These are phyloP conservation scores for Phytopythium kandeliae DNA, from an alignment of 352 stramenopile species.

Conservation along the genomic window DNA sequence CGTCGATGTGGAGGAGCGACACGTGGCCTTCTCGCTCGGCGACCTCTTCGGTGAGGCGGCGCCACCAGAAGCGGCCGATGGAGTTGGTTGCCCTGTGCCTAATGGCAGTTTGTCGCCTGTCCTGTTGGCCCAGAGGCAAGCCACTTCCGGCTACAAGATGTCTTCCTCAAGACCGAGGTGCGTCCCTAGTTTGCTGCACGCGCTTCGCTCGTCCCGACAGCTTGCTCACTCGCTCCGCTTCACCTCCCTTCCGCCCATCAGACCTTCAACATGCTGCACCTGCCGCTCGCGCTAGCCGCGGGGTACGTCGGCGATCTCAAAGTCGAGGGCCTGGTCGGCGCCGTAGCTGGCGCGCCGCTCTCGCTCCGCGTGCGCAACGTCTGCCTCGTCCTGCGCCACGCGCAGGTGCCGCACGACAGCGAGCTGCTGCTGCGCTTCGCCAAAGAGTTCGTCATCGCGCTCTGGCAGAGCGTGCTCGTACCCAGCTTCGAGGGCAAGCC, in stretches of 20 bases:
- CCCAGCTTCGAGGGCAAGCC: slow-evolving; percentile 15
- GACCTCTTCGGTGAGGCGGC: slow-evolving; percentile 56
- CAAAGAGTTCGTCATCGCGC: slow-evolving; percentile 52
- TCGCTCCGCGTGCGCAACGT: slow-evolving; percentile 47
- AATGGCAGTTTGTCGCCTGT: too few relatives aligned
- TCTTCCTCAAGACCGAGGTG: slow-evolving; percentile 62
- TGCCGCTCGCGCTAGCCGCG: slow-evolving; percentile 59
- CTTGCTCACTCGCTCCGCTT: background rate
- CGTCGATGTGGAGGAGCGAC: slow-evolving; percentile 43
- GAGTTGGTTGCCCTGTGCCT: too few relatives aligned
- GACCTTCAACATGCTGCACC: slow-evolving; percentile 57
- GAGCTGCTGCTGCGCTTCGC: slow-evolving; percentile 66
- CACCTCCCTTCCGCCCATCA: slow-evolving; percentile 7
- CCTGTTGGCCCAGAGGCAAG: too few relatives aligned
- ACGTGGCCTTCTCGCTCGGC: slow-evolving; percentile 59
- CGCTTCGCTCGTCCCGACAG: too few relatives aligned
- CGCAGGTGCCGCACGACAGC: slow-evolving; percentile 57
- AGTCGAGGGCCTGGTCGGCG: slow-evolving; percentile 54
- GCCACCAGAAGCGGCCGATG: too few relatives aligned
- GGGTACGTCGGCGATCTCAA: slow-evolving; percentile 65
- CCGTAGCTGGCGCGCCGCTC: slow-evolving; percentile 48
- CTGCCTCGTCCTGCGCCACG: slow-evolving; percentile 52
- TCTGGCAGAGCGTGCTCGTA: slow-evolving; percentile 42
- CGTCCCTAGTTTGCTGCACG: too few relatives aligned
- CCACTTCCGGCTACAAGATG: slow-evolving; percentile 51